phyloP scores from a whole-genome alignment of 768 basidiomycete genomes.

The Baorangia bicolor region DNA sequence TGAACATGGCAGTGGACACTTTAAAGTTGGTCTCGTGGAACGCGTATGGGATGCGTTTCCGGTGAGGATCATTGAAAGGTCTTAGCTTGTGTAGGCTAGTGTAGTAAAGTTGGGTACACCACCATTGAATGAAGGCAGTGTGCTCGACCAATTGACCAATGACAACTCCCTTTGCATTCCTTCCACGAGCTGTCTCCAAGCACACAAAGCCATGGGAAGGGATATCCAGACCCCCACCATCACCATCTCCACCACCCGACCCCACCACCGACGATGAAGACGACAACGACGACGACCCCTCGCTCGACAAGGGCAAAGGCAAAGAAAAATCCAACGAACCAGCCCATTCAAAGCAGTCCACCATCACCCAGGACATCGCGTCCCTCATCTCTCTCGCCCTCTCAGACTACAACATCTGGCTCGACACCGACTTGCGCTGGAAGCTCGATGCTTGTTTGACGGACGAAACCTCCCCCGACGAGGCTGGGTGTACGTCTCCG shows the following conservation, averaged over 20 bases:
- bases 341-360: constrained; percentile 16
- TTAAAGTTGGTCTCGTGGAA: too few species aligned
- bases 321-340: constrained; percentile 20
- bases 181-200: constrained; percentile 48
- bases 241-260: constrained; percentile 10
- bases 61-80: not conserved
- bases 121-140: too few species aligned
- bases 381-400: constrained; percentile 56
- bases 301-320: constrained; percentile 26
- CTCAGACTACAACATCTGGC: constrained; percentile 72
- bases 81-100: too few species aligned
- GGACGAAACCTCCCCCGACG: constrained; percentile 8
- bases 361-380: constrained; percentile 45
- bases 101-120: too few species aligned
- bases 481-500: constrained; percentile 49
- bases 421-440: constrained; percentile 51
- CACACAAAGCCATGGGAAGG: constrained; percentile 26
- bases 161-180: constrained; percentile 40
- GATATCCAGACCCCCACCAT: constrained; percentile 6
- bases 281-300: constrained; percentile 2
- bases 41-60: not conserved
- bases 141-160: constrained; percentile 7
- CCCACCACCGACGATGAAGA: constrained; percentile 2
- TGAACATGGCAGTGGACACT: too few species aligned
- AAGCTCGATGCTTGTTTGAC: constrained; percentile 40